These are phyloP conservation scores for Puccinellia tenuiflora DNA, from an alignment of 176 grass and related monocot species.

Conservation along the genomic window DNA sequence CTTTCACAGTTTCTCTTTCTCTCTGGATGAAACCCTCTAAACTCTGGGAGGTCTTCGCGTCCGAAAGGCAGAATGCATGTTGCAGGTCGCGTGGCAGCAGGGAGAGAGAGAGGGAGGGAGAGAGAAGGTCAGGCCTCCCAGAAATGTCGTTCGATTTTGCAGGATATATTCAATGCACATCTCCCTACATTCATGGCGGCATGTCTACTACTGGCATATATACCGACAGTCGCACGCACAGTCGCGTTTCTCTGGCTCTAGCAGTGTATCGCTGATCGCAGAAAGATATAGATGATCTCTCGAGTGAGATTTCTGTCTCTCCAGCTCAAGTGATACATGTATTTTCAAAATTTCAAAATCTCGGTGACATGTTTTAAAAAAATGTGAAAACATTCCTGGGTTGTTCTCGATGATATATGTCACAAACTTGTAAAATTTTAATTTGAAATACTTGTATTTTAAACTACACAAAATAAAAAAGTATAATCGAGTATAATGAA, in stretches of 20 bases:
- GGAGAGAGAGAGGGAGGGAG: not conserved
- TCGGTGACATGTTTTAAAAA: too few species aligned
- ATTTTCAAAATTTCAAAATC: too few species aligned
- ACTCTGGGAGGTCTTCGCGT: not conserved
- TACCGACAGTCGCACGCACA: not conserved
- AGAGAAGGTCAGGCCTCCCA: constrained; percentile 25
- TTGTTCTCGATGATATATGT: too few species aligned
- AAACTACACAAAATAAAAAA: too few species aligned
- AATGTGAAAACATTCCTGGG: too few species aligned
- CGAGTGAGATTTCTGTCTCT: too few species aligned
- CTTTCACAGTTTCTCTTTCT: not conserved
- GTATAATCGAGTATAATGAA: too few species aligned
- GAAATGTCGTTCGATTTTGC: constrained; percentile 61
- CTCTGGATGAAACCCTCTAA: not conserved
- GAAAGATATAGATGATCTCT: too few species aligned
- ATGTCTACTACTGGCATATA: not conserved
- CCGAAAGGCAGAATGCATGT: constrained; percentile 55
- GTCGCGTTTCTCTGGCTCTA: constrained; percentile 4
- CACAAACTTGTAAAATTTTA: too few species aligned
- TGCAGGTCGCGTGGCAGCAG: constrained; percentile 27
- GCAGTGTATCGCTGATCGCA: not conserved
- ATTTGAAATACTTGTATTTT: too few species aligned
- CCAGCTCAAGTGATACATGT: too few species aligned
- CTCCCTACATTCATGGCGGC: constrained; percentile 32
- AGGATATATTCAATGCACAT: constrained; percentile 35